A percentile compares a stretch with the other conserved stretches of the same genome.
These are phyloP conservation scores for Fusarium armeniacum DNA, from an alignment of 2,329 filamentous ascomycete genomes.

Conservation along the genomic window DNA sequence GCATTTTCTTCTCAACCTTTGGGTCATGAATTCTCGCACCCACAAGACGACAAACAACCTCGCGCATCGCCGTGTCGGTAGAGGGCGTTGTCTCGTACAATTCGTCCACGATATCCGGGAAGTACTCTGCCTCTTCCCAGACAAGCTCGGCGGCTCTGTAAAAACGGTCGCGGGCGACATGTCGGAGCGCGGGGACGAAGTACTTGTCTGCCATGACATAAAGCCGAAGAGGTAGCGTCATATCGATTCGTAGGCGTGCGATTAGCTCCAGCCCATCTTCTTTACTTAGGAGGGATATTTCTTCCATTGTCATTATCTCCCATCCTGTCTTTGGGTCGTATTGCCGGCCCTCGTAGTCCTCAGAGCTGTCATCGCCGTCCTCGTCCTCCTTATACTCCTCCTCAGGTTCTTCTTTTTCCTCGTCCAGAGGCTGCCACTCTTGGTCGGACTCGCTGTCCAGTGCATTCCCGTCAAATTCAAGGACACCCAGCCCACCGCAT, in stretches of 20 bases:
- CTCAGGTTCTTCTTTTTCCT: constrained; percentile 5
- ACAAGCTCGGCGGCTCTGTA: constrained; percentile 39
- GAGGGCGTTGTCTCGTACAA: constrained; percentile 22
- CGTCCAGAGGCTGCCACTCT: background rate
- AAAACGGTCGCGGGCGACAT: constrained; percentile 52
- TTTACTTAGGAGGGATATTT: background rate
- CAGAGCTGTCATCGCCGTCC: background rate
- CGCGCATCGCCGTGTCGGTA: constrained; percentile 14
- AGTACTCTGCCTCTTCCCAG: constrained; percentile 22
- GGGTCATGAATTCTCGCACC: background rate
- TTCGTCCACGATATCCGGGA: constrained; percentile 29
- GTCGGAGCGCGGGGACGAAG: constrained; percentile 52
- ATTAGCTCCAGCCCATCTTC: background rate
- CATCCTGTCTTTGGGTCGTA: too few relatives aligned
- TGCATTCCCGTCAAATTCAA: background rate
- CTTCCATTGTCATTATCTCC: background rate
- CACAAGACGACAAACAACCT: constrained; percentile 37
- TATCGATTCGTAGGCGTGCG: background rate
- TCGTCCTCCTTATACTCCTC: constrained; percentile 20
- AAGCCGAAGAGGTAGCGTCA: constrained; percentile 45
- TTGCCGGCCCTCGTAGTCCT: background rate
- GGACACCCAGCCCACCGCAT: background rate
- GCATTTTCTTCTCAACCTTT: constrained; percentile 14
- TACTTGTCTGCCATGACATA: constrained; percentile 57
- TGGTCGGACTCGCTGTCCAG: background rate